These are phyloP conservation scores for Hericium erinaceus DNA, from an alignment of 768 basidiomycete genomes.

Conservation along the genomic window DNA sequence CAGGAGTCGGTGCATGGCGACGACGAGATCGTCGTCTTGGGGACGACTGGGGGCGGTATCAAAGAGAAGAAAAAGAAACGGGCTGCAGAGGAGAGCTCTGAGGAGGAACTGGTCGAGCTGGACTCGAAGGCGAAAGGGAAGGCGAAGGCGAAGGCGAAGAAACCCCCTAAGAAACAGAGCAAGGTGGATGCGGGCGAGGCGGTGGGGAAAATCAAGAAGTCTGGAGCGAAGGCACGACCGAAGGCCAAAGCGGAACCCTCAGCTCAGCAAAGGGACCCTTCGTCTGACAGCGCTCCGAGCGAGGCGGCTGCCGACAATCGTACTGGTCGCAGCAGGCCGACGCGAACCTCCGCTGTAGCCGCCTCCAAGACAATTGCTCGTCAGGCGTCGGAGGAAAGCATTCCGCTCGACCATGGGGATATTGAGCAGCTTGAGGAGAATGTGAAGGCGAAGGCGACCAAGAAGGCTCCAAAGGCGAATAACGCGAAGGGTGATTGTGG, in stretches of 20 bases:
- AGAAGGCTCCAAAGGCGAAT: neutral
- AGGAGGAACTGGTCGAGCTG: neutral
- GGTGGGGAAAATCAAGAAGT: neutral
- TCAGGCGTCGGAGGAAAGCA: neutral
- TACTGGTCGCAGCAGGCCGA: neutral
- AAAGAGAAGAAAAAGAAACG: neutral
- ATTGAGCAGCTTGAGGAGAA: neutral
- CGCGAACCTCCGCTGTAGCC: neutral
- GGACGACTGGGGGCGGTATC: neutral
- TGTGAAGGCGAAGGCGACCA: neutral
- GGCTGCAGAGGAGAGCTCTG: neutral
- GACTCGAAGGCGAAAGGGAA: neutral
- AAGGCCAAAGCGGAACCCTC: neutral
- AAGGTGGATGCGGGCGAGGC: neutral
- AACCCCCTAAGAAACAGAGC: neutral
- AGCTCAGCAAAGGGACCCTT: neutral
- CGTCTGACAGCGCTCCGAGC: neutral
- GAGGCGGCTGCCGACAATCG: neutral
- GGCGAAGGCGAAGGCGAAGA: neutral
- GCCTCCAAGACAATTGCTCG: neutral
- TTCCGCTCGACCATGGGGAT: neutral
- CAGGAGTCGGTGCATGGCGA: neutral
- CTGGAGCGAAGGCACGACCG: neutral
- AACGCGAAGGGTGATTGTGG: no score
- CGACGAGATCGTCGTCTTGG: neutral